Percentiles rank a stretch among this genome's conserved stretches.
phyloP scores from a whole-genome alignment of 2,329 filamentous ascomycete genomes.

The Hymenoscyphus albidus region DNA sequence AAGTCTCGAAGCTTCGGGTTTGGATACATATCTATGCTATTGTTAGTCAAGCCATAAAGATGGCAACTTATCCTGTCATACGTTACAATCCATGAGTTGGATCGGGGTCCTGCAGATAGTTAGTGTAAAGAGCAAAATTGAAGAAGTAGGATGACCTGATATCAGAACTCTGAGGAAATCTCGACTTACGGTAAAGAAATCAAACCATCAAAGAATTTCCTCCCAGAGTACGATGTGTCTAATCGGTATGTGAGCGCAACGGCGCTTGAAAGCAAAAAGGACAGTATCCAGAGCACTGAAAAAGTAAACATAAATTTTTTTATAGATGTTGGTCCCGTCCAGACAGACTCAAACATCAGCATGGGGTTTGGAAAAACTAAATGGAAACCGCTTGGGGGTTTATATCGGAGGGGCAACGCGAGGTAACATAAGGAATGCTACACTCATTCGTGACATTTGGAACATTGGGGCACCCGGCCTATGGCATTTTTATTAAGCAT shows the following conservation, averaged over 20 bases:
- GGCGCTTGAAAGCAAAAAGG: background rate
- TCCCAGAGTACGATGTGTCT: slow-evolving; percentile 20
- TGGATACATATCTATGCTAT: slow-evolving; percentile 49
- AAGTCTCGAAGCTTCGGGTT: slow-evolving; percentile 17
- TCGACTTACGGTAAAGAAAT: slow-evolving; percentile 46
- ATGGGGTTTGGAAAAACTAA: background rate
- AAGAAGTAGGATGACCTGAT: too few species aligned
- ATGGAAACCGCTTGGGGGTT: background rate
- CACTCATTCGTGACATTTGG: background rate
- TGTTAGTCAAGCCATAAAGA: slow-evolving; percentile 43
- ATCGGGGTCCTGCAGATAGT: slow-evolving; percentile 40
- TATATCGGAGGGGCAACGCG: slow-evolving; percentile 3
- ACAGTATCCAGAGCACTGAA: slow-evolving; percentile 2
- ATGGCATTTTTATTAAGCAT: background rate
- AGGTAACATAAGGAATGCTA: slow-evolving; percentile 9
- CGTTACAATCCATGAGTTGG: slow-evolving; percentile 64
- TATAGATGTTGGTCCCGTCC: background rate
- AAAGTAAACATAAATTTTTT: background rate
- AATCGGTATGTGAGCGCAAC: slow-evolving; percentile 15
- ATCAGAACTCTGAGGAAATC: background rate
- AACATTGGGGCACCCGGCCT: background rate
- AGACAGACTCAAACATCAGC: slow-evolving; percentile 1
- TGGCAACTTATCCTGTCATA: slow-evolving; percentile 50
- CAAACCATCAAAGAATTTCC: slow-evolving; percentile 42
- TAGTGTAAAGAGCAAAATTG: background rate